Evolutionary conservation across 2,329 filamentous ascomycete genomes (phyloP), one percentile per base, ranked within the genome.

Genomic region (Clonostachys solani): DNA sequence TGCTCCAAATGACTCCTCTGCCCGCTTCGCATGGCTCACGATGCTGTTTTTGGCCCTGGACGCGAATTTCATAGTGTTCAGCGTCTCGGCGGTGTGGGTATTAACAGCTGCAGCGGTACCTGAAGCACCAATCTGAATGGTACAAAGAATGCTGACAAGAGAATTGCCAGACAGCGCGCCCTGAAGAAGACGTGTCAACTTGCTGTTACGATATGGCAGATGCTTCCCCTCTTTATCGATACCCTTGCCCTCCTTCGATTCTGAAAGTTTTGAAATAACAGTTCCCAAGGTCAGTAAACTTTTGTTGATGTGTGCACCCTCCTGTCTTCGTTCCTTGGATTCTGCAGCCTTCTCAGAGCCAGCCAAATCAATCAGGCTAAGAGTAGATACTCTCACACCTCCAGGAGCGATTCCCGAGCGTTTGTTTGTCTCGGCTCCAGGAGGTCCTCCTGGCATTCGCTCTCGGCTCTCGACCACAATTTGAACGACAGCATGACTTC

Each of bases 241-340:
- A 6, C 77, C 73, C 60, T 86, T 88, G 45, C 78, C 80, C 48
- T 87, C 79, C 61, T 95, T 95, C 59, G 86, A 83, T 47, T 90
- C 89, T 2, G 92, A 95, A n/a, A 99, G 75, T 53, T 88, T 87
- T 12, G 89, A 88, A 62, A 99, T 96, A 59, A 99, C 94, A 1
- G 90, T 99, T 45, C 94, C 94, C 4, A 99, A 74, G 1, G 94
- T 99, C 49, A 99, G 81, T 60, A 99, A 71, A 65, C 91, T 96
- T 72, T 97, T 97, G 75, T 99, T 99, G 71, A 99, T 99, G 63
- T 99, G 94, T 12, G 92, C 92, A 52, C 94, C 94, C 68, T 99
- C 94, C 15, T 90, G 89, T 42, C 94, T 81, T 46, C 94, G 83
- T 69, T 97, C 94, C 64, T 97, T 99, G 47, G 86, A 88, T 60